Evolutionary conservation across 352 stramenopile species (phyloP).

Genomic region (Phytophthora chlamydospora): DNA sequence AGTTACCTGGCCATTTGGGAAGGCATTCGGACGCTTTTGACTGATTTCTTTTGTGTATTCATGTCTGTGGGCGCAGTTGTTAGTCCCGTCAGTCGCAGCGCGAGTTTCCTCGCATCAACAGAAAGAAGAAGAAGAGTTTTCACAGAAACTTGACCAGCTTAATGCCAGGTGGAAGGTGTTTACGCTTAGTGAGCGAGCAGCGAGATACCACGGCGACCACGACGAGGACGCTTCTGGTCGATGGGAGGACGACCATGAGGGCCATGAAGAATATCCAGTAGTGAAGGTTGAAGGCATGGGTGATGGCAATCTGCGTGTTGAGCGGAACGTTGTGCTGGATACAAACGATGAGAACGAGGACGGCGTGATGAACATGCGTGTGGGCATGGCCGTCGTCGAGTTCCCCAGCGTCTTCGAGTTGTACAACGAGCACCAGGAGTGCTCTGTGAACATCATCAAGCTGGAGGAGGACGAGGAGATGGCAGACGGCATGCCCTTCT

Average conservation of each 20-base stretch:
- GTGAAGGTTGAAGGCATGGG: slow-evolving; percentile 56
- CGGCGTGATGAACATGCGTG: slow-evolving; percentile 63
- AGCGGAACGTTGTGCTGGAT: slow-evolving; percentile 71
- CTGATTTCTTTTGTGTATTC: slow-evolving; percentile 6
- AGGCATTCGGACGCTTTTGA: neutral
- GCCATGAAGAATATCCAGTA: slow-evolving; percentile 44
- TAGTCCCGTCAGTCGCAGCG: slow-evolving; percentile 36
- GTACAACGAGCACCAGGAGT: slow-evolving; percentile 76
- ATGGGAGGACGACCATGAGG: slow-evolving; percentile 32
- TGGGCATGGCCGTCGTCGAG: slow-evolving; percentile 67
- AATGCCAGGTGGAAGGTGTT: slow-evolving; percentile 66
- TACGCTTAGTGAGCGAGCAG: slow-evolving; percentile 37
- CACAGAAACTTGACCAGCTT: slow-evolving; percentile 53
- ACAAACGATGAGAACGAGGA: slow-evolving; percentile 72
- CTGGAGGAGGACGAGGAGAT: slow-evolving; percentile 83
- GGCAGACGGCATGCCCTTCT: slow-evolving; percentile 61
- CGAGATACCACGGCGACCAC: slow-evolving; percentile 37
- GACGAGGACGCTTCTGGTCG: slow-evolving; percentile 14
- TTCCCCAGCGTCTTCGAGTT: slow-evolving; percentile 74
- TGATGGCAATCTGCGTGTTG: slow-evolving; percentile 57
- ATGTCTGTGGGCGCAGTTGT: slow-evolving; percentile 30
- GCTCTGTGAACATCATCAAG: slow-evolving; percentile 67
- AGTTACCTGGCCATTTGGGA: neutral
- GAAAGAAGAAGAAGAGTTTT: slow-evolving; percentile 63
- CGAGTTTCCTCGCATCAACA: slow-evolving; percentile 23